Conservation (phyloP, 352 stramenopile genomes). For the Phytophthora rubi region DNA sequence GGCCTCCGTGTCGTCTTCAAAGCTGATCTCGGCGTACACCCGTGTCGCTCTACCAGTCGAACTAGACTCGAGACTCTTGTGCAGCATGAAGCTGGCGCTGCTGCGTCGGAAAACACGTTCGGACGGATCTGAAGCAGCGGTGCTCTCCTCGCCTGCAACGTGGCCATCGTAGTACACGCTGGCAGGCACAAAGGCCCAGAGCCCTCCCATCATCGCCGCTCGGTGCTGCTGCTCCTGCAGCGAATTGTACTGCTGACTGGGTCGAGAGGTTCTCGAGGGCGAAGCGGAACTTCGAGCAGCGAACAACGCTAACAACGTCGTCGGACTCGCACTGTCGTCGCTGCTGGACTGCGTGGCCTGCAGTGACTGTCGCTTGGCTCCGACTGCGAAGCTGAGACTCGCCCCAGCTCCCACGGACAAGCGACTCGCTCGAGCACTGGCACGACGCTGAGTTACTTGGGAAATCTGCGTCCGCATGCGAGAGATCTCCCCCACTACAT, state of each 20-base stretch:
- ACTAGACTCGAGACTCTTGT: constrained; percentile 14
- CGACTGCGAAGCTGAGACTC: constrained; percentile 9
- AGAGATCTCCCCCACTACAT: constrained; percentile 23
- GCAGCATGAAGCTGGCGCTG: constrained; percentile 27
- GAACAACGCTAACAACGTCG: constrained; percentile 24
- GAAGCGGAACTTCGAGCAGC: constrained; percentile 19
- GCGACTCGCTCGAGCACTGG: constrained; percentile 35
- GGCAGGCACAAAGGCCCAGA: constrained; percentile 31
- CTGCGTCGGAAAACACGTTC: constrained; percentile 8
- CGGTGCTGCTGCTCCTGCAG: constrained; percentile 22
- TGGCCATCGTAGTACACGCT: constrained; percentile 27
- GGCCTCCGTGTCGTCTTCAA: constrained; percentile 31
- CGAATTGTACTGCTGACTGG: constrained; percentile 17
- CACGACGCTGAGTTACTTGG: constrained; percentile 29
- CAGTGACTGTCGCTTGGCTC: constrained; percentile 14
- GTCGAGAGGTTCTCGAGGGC: not conserved
- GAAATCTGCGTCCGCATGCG: constrained; percentile 24
- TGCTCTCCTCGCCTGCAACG: constrained; percentile 2
- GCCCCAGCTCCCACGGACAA: constrained; percentile 15
- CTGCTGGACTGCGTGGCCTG: not conserved
- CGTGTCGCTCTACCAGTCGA: constrained; percentile 20
- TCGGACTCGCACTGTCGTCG: constrained; percentile 14
- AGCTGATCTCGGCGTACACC: constrained; percentile 62
- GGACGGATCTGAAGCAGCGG: not conserved
- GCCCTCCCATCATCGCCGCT: constrained; percentile 16